A percentile compares a stretch with the other conserved stretches of the same genome.
These are phyloP conservation scores for Cutaneotrichosporon mucoides DNA, from an alignment of 1,284 basidiomycete genomes.

Conservation along the genomic window DNA sequence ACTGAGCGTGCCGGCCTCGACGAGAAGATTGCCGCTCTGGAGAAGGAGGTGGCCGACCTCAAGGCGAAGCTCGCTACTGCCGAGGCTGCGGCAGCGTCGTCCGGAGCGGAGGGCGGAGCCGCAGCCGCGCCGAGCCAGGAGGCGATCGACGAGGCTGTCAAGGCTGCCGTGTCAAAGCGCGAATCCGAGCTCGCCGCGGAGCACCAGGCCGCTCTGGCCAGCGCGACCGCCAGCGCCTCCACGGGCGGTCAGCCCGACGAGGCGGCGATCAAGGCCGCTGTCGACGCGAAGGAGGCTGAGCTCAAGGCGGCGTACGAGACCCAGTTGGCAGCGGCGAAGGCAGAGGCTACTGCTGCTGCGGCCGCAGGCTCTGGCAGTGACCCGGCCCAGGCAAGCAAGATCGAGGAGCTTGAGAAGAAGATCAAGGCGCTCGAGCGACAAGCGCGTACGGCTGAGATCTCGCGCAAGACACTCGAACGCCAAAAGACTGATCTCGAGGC, in stretches of 20 bases:
- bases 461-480: slow-evolving; percentile 39
- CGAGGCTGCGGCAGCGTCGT: not conserved
- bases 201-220: slow-evolving; percentile 24
- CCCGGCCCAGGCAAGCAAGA: slow-evolving; percentile 29
- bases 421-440: slow-evolving; percentile 39
- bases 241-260: slow-evolving; percentile 5
- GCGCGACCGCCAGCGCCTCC: slow-evolving; percentile 9
- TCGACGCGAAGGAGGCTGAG: slow-evolving; percentile 27
- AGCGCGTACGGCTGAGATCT: slow-evolving; percentile 38
- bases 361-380: not conserved
- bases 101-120: not conserved
- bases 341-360: not conserved
- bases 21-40: slow-evolving; percentile 20
- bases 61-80: slow-evolving; percentile 19
- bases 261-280: slow-evolving; percentile 18
- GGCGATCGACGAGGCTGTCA: slow-evolving; percentile 38
- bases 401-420: slow-evolving; percentile 32
- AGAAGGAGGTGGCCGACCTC: slow-evolving; percentile 30
- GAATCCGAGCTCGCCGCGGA: slow-evolving; percentile 36
- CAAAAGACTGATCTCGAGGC: slow-evolving; percentile 25
- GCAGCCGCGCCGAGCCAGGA: slow-evolving; percentile 15
- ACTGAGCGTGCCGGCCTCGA: slow-evolving; percentile 20
- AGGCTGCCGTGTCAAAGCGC: slow-evolving; percentile 36
- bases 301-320: slow-evolving; percentile 25
- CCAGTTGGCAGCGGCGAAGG: slow-evolving; percentile 16